A percentile compares a stretch with the other conserved stretches of the same genome.
Evolutionary conservation across 2,329 filamentous ascomycete genomes (phyloP).

Genomic region (Pseudogymnoascus sp.): DNA sequence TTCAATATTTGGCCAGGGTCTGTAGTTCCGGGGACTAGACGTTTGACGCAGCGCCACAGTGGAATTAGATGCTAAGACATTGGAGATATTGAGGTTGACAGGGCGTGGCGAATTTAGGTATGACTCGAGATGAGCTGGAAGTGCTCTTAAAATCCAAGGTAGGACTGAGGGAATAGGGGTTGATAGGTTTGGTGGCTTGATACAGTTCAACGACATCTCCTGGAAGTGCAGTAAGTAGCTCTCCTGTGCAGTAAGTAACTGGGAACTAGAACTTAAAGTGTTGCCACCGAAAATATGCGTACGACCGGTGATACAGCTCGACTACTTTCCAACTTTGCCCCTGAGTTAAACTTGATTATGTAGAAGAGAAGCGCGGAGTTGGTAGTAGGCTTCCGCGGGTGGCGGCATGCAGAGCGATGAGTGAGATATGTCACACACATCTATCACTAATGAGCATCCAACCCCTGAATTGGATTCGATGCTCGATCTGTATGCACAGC

Average conservation of each 20-base stretch:
- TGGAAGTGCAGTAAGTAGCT: too few species aligned
- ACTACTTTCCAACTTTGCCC: background rate
- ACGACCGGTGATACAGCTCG: background rate
- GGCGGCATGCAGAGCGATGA: background rate
- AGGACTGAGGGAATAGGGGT: background rate
- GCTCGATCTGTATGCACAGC: background rate
- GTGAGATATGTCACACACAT: background rate
- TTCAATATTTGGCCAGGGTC: background rate
- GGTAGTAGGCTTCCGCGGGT: background rate
- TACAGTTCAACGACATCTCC: background rate
- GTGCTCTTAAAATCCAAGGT: background rate
- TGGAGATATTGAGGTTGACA: background rate
- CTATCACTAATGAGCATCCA: background rate
- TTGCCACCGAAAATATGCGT: background rate
- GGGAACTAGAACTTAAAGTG: background rate
- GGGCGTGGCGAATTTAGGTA: background rate
- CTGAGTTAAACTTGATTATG: background rate
- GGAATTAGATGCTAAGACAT: background rate
- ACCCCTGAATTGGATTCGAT: background rate
- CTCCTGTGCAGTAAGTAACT: background rate
- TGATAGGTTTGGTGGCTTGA: background rate
- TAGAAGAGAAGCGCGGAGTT: background rate
- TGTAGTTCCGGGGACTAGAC: background rate
- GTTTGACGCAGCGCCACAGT: background rate
- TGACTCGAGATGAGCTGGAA: background rate